Conservation (phyloP, 805 yeast species). For the Candida railenensis region DNA sequence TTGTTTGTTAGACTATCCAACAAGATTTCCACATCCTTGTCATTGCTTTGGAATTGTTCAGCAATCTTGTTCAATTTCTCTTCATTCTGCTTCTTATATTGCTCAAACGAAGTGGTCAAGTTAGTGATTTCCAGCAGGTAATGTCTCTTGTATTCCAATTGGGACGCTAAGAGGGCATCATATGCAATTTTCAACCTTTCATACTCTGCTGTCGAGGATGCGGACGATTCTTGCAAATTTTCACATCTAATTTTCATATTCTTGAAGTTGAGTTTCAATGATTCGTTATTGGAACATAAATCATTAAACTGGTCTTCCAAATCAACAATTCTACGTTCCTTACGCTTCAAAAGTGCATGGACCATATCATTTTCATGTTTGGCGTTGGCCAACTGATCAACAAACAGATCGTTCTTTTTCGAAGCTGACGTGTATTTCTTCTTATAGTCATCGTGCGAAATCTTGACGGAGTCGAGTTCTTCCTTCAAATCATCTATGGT, state of each 20-base stretch:
- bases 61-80: constrained; percentile 34
- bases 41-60: constrained; percentile 39
- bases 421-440: constrained; percentile 50
- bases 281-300: constrained; percentile 45
- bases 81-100: constrained; percentile 36
- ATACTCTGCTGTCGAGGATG: constrained; percentile 46
- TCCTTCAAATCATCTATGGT: constrained; percentile 43
- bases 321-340: constrained; percentile 66
- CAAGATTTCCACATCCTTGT: constrained; percentile 49
- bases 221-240: constrained; percentile 46
- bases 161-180: constrained; percentile 53
- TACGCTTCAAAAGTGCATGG: constrained; percentile 64
- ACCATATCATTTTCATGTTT: constrained; percentile 79
- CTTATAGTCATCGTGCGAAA: constrained; percentile 46
- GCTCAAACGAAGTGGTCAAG: constrained; percentile 35
- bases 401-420: constrained; percentile 50
- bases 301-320: constrained; percentile 59
- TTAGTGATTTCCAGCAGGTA: constrained; percentile 43
- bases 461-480: constrained; percentile 41
- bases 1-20: constrained; percentile 48
- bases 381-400: constrained; percentile 65
- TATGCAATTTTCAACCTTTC: constrained; percentile 59
- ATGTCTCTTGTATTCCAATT: constrained; percentile 50
- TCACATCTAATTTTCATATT: constrained; percentile 50
- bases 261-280: constrained; percentile 48